Percentiles rank a stretch among this genome's conserved stretches.
These are phyloP conservation scores for Pleurotus salmoneostramineus DNA, from an alignment of 768 basidiomycete species.

Conservation along the genomic window DNA sequence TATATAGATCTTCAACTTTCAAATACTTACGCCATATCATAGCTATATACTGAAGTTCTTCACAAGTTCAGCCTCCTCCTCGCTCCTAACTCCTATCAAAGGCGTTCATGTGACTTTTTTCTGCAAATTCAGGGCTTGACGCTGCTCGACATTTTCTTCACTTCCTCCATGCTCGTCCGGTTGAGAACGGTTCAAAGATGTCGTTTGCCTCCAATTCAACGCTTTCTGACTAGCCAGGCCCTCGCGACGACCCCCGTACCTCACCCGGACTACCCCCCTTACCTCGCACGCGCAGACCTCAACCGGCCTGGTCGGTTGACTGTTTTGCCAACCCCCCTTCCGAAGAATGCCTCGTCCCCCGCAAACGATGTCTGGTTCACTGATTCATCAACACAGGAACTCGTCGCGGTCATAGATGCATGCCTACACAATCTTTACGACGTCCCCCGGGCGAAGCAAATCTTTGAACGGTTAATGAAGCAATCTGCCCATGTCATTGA, in stretches of 20 bases:
- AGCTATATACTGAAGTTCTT: no score
- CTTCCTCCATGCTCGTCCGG: constrained; percentile 3
- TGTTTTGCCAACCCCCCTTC: constrained; percentile 65
- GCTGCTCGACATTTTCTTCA: neutral
- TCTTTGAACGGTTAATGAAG: constrained; percentile 63
- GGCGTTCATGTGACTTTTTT: neutral
- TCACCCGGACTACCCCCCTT: constrained; percentile 35
- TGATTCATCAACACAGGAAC: constrained; percentile 64
- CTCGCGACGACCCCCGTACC: constrained; percentile 23
- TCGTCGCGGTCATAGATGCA: constrained; percentile 76
- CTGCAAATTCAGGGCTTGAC: neutral
- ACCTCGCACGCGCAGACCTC: constrained; percentile 30
- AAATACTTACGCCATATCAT: no score
- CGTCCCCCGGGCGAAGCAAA: constrained; percentile 67
- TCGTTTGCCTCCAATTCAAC: constrained; percentile 8
- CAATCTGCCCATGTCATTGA: constrained; percentile 24
- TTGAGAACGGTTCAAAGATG: constrained; percentile 8
- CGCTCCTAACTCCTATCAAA: no score
- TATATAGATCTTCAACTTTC: no score
- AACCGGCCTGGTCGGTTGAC: constrained; percentile 45
- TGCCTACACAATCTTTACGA: constrained; percentile 77
- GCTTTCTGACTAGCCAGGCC: neutral
- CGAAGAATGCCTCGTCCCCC: constrained; percentile 35
- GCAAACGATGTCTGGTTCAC: constrained; percentile 53
- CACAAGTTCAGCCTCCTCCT: no score